Evolutionary conservation across 768 basidiomycete genomes (phyloP).

Genomic region (Amanita inopinata): DNA sequence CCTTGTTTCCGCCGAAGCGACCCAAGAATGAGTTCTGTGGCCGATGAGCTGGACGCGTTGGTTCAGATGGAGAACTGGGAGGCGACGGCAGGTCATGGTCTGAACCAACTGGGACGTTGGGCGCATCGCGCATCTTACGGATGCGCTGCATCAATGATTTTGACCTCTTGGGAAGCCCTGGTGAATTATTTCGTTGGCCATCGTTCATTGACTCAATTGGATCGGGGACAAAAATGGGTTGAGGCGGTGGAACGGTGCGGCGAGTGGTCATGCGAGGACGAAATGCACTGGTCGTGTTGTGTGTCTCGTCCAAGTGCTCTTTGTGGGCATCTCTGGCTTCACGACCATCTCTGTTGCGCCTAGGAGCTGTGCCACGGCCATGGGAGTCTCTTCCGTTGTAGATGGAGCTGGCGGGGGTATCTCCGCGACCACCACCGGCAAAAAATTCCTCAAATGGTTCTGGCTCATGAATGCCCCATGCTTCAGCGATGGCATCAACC

Average conservation of each 20-base stretch:
- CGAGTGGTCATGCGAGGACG: constrained; percentile 30
- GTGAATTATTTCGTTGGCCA: constrained; percentile 31
- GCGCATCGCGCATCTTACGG: constrained; percentile 79
- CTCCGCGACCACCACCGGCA: constrained; percentile 57
- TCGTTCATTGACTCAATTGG: constrained; percentile 25
- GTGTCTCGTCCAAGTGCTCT: constrained; percentile 29
- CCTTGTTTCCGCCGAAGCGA: constrained; percentile 40
- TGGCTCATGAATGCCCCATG: constrained; percentile 89
- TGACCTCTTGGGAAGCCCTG: constrained; percentile 55
- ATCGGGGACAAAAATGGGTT: constrained; percentile 72
- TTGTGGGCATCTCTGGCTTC: constrained; percentile 21
- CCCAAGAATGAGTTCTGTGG: constrained; percentile 71
- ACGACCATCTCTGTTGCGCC: constrained; percentile 38
- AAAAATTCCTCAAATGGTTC: constrained; percentile 88
- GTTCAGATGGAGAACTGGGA: constrained; percentile 21
- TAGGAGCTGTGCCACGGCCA: constrained; percentile 18
- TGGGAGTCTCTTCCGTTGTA: constrained; percentile 47
- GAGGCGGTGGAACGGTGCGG: constrained; percentile 68
- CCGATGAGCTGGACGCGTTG: constrained; percentile 55
- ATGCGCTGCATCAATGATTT: constrained; percentile 85
- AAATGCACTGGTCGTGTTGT: constrained; percentile 7
- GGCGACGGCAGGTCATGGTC: constrained; percentile 33
- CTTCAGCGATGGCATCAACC: constrained; percentile 82
- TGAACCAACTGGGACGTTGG: constrained; percentile 64
- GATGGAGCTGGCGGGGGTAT: constrained; percentile 57